These are phyloP conservation scores for Nigrograna mackinnonii DNA, from an alignment of 2,329 filamentous ascomycete species.

Conservation along the genomic window DNA sequence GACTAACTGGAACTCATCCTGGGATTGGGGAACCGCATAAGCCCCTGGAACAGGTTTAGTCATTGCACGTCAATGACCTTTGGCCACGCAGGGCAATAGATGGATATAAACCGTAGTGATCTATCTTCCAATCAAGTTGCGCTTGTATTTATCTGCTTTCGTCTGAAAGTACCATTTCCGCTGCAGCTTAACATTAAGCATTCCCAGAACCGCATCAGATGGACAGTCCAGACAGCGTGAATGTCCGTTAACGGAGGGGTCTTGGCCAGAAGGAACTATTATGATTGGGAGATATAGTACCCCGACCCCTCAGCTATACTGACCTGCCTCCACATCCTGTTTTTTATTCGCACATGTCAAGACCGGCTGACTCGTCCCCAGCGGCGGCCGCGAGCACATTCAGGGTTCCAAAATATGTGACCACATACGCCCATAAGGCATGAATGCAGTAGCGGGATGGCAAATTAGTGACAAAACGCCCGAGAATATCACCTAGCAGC, in stretches of 20 bases:
- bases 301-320: slow-evolving; percentile 8
- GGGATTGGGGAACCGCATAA: slow-evolving; percentile 19
- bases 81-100: slow-evolving; percentile 12
- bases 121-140: slow-evolving; percentile 2
- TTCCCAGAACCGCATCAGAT: slow-evolving; percentile 1
- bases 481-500: too few species aligned
- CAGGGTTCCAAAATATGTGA: too few species aligned
- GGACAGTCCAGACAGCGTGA: slow-evolving; percentile 5
- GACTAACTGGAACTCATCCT: slow-evolving; percentile 17
- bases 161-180: slow-evolving; percentile 5
- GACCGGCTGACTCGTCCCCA: too few species aligned
- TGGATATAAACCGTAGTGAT: slow-evolving; percentile 8
- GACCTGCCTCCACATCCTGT: slow-evolving; percentile 9
- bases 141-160: slow-evolving; percentile 6
- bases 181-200: slow-evolving; percentile 11
- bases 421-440: too few species aligned
- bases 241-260: slow-evolving; percentile 11
- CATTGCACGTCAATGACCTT: slow-evolving; percentile 9
- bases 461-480: too few species aligned
- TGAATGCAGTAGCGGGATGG: too few species aligned
- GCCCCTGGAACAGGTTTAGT: slow-evolving; percentile 11
- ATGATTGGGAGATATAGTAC: slow-evolving; percentile 7
- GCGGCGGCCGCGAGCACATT: too few species aligned
- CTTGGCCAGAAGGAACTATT: slow-evolving; percentile 8
- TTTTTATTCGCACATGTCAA: too few species aligned